A percentile compares a stretch with the other conserved stretches of the same genome.
These are phyloP conservation scores for Abrus precatorius DNA, from an alignment of 306 rosid species.

Conservation along the genomic window DNA sequence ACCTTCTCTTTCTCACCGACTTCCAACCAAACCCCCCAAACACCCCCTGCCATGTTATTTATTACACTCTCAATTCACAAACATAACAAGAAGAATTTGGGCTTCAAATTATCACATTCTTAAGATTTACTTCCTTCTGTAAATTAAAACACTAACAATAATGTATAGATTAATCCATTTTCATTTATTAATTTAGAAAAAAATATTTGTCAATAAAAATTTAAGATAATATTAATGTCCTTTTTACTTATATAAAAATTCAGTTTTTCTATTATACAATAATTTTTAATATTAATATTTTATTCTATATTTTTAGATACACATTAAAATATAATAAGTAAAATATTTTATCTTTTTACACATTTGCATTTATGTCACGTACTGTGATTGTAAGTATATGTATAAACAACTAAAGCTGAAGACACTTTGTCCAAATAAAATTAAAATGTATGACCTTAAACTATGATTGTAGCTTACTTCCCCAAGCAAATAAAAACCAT, in stretches of 20 bases:
- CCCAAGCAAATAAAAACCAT: background rate
- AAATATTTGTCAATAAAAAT: too few species aligned
- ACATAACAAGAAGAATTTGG: background rate
- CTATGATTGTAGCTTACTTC: background rate
- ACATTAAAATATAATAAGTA: too few species aligned
- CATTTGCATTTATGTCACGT: background rate
- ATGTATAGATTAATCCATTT: background rate
- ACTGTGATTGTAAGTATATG: background rate
- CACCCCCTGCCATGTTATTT: background rate
- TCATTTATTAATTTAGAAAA: too few species aligned
- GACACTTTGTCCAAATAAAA: background rate
- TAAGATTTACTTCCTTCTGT: background rate
- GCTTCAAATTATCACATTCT: background rate
- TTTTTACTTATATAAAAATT: background rate
- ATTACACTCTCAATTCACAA: background rate
- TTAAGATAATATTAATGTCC: too few species aligned
- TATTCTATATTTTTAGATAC: too few species aligned
- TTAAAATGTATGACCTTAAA: background rate
- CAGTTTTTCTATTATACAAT: background rate
- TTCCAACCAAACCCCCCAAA: constrained; percentile 27
- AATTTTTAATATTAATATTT: background rate
- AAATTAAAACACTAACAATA: background rate
- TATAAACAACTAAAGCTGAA: background rate
- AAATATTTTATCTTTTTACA: background rate
- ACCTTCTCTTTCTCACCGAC: constrained; percentile 37